Evolutionary conservation across 2,329 filamentous ascomycete species (phyloP).

Genomic region (Nemania sp.): DNA sequence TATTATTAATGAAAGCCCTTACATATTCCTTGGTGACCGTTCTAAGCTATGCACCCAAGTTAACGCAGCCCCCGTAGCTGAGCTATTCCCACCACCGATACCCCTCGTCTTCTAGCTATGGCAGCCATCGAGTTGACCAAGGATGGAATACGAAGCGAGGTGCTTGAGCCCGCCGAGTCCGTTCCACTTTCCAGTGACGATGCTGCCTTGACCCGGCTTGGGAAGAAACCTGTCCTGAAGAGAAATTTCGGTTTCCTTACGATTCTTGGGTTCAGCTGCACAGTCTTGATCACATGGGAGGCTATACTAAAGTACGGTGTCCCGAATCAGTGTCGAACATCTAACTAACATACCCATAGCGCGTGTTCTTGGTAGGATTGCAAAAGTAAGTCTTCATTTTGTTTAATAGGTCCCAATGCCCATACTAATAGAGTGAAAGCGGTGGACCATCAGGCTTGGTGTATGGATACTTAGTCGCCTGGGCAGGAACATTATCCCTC

Average conservation of each 20-base stretch:
- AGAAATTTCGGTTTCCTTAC: conserved; percentile 42
- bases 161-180: background rate
- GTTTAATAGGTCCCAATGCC: background rate
- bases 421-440: conserved; percentile 8
- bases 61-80: too few species aligned
- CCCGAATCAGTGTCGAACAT: background rate
- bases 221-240: conserved; percentile 40
- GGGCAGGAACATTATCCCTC: conserved; percentile 59
- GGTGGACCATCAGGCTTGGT: conserved; percentile 58
- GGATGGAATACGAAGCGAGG: background rate
- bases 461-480: conserved; percentile 65
- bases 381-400: conserved; percentile 28
- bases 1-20: background rate
- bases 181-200: conserved; percentile 10
- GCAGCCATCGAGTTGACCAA: background rate
- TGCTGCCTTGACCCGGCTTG: conserved; percentile 32
- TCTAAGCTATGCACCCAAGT: background rate
- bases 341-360: conserved; percentile 11
- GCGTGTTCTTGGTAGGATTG: conserved; percentile 33
- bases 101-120: background rate
- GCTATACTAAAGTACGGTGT: conserved; percentile 36
- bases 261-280: conserved; percentile 43
- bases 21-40: background rate
- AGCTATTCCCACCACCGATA: background rate
- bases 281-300: conserved; percentile 43